Evolutionary conservation across 495 filamentous ascomycete genomes (phyloP).

Genomic region (Symbiotaphrina buchneri): DNA sequence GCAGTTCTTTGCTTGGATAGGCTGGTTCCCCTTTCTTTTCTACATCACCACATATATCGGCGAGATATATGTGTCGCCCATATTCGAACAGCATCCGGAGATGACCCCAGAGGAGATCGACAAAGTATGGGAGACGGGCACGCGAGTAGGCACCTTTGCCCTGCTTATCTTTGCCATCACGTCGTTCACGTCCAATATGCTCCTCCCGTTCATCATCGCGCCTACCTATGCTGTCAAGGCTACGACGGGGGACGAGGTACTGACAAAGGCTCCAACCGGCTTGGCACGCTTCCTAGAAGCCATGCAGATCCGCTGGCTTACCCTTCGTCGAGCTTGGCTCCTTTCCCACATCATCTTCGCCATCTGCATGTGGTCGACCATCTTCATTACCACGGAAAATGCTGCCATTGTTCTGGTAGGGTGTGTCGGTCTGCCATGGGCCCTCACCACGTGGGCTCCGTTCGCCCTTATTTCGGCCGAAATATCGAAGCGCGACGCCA

Average conservation of each 20-base stretch:
- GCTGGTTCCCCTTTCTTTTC: constrained; percentile 88
- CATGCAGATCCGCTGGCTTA: constrained; percentile 56
- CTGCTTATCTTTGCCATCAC: constrained; percentile 72
- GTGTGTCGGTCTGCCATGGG: constrained; percentile 70
- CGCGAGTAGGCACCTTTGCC: constrained; percentile 61
- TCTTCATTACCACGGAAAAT: constrained; percentile 42
- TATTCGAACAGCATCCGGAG: constrained; percentile 48
- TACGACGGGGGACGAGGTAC: constrained; percentile 6
- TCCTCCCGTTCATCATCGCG: constrained; percentile 62
- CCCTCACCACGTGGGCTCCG: constrained; percentile 73
- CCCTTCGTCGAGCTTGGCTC: constrained; percentile 69
- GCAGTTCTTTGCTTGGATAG: constrained; percentile 79
- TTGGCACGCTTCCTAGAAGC: too few relatives aligned
- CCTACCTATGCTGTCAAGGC: constrained; percentile 36
- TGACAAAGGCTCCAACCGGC: too few relatives aligned
- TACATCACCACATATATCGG: constrained; percentile 84
- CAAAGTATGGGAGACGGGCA: constrained; percentile 57
- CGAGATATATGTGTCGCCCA: constrained; percentile 29
- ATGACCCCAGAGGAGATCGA: constrained; percentile 56
- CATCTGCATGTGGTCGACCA: constrained; percentile 53
- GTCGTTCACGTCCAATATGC: constrained; percentile 52
- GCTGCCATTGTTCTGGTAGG: constrained; percentile 53
- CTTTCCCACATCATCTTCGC: constrained; percentile 62
- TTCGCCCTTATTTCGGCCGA: constrained; percentile 83
- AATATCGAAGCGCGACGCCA: constrained; percentile 53